Percentiles rank a stretch among this genome's conserved stretches.
Evolutionary conservation across 495 filamentous ascomycete genomes (phyloP).

Genomic region (Collariella sp.): DNA sequence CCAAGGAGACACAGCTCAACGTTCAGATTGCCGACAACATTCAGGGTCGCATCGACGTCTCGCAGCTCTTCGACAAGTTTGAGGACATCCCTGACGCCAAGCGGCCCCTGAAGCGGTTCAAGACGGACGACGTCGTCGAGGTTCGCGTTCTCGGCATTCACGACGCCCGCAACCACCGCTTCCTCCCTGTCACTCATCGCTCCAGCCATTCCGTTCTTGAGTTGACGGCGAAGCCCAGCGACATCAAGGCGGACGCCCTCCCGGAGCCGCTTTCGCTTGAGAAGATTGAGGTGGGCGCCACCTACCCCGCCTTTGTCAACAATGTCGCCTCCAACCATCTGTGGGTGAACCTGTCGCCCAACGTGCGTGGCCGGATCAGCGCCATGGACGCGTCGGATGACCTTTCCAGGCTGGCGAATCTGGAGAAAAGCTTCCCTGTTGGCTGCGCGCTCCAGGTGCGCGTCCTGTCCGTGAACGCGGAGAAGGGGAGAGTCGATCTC

Average conservation of each 20-base stretch:
- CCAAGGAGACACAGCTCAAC: slow-evolving; percentile 87
- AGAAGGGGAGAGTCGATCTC: slow-evolving; percentile 69
- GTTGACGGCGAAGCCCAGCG: slow-evolving; percentile 72
- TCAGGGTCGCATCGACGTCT: slow-evolving; percentile 83
- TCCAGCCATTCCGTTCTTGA: slow-evolving; percentile 76
- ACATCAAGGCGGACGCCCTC: slow-evolving; percentile 38
- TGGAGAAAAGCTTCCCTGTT: slow-evolving; percentile 77
- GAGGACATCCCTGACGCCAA: slow-evolving; percentile 78
- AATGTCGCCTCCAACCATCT: slow-evolving; percentile 66
- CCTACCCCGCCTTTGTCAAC: slow-evolving; percentile 77
- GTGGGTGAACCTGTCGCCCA: slow-evolving; percentile 89
- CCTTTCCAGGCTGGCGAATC: slow-evolving; percentile 60
- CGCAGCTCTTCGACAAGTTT: slow-evolving; percentile 80
- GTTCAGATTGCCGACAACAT: slow-evolving; percentile 83
- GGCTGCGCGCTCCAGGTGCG: slow-evolving; percentile 75
- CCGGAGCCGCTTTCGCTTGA: slow-evolving; percentile 58
- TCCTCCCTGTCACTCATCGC: slow-evolving; percentile 82
- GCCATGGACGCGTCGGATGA: slow-evolving; percentile 81
- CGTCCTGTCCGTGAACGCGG: slow-evolving; percentile 65
- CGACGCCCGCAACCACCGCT: slow-evolving; percentile 82
- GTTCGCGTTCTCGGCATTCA: slow-evolving; percentile 81
- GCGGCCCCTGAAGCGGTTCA: slow-evolving; percentile 63
- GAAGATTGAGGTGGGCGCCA: slow-evolving; percentile 61
- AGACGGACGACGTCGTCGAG: slow-evolving; percentile 55
- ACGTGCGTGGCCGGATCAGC: slow-evolving; percentile 72